These are phyloP conservation scores for Scheffersomyces ergatensis DNA, from an alignment of 805 yeast genomes.

Conservation along the genomic window DNA sequence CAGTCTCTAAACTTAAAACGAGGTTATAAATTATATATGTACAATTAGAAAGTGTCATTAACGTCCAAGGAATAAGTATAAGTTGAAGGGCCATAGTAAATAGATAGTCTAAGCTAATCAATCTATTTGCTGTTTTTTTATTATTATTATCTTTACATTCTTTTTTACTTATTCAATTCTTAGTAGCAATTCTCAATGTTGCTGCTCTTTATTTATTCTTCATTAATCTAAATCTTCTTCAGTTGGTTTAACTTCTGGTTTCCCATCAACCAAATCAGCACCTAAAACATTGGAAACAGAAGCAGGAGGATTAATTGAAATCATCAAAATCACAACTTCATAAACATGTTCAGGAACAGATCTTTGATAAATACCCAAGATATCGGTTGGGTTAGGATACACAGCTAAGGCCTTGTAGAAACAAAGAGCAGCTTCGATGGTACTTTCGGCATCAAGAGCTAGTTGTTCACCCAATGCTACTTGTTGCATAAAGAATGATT, in stretches of 20 bases:
- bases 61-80: too few species aligned
- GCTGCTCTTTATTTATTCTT: too few species aligned
- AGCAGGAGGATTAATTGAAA: constrained; percentile 86
- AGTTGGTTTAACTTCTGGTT: constrained; percentile 18
- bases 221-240: constrained; percentile 36
- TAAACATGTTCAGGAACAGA: constrained; percentile 79
- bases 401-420: constrained; percentile 93
- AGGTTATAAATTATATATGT: too few species aligned
- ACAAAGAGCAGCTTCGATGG: constrained; percentile 79
- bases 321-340: constrained; percentile 82
- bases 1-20: too few species aligned
- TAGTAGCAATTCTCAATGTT: too few species aligned
- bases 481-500: constrained; percentile 75
- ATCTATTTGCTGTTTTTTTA: too few species aligned
- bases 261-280: constrained; percentile 25
- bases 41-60: too few species aligned
- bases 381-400: constrained; percentile 92
- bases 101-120: too few species aligned
- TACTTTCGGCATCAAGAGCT: constrained; percentile 61
- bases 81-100: too few species aligned
- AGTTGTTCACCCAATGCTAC: constrained; percentile 85
- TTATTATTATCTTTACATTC: too few species aligned
- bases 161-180: too few species aligned
- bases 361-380: constrained; percentile 86
- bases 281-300: constrained; percentile 68